phyloP scores from a whole-genome alignment of 164 flowering plant genomes.

The Litsea cubeba region DNA sequence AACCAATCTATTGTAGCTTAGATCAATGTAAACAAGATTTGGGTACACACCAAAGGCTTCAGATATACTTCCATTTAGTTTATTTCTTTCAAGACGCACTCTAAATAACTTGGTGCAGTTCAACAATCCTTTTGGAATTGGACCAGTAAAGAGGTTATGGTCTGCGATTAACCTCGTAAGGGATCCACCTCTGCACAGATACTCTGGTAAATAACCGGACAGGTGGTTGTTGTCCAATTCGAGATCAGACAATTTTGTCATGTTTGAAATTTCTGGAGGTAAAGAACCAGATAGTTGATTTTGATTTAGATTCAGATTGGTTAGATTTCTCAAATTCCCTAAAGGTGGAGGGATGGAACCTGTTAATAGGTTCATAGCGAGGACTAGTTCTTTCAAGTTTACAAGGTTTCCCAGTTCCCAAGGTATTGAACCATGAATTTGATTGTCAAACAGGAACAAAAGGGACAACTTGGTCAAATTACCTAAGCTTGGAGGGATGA shows the following conservation, averaged over 20 bases:
- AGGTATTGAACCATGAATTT: constrained; percentile 15
- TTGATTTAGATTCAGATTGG: not conserved
- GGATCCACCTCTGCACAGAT: not conserved
- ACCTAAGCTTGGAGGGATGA: constrained; percentile 17
- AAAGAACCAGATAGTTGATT: not conserved
- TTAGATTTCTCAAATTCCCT: not conserved
- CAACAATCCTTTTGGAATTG: not conserved
- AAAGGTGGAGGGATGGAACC: not conserved
- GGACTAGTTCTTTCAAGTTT: too few species aligned
- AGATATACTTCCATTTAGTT: constrained; percentile 32
- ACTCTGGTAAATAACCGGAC: not conserved
- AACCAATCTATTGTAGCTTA: constrained; percentile 28
- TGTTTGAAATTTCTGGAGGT: not conserved
- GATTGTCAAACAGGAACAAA: constrained; percentile 7
- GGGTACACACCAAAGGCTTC: constrained; percentile 33
- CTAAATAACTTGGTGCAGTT: not conserved
- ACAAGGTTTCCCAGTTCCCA: constrained; percentile 13
- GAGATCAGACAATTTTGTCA: not conserved
- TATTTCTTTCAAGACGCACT: constrained; percentile 46
- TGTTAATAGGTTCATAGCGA: not conserved
- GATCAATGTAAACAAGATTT: constrained; percentile 16
- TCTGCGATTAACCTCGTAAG: not conserved
- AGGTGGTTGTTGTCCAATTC: not conserved
- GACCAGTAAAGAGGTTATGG: not conserved
- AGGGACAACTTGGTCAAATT: constrained; percentile 7